A percentile compares a stretch with the other conserved stretches of the same genome.
Conservation (phyloP, 2,329 filamentous ascomycete genomes). For the Zelopaecilomyces penicillatus region DNA sequence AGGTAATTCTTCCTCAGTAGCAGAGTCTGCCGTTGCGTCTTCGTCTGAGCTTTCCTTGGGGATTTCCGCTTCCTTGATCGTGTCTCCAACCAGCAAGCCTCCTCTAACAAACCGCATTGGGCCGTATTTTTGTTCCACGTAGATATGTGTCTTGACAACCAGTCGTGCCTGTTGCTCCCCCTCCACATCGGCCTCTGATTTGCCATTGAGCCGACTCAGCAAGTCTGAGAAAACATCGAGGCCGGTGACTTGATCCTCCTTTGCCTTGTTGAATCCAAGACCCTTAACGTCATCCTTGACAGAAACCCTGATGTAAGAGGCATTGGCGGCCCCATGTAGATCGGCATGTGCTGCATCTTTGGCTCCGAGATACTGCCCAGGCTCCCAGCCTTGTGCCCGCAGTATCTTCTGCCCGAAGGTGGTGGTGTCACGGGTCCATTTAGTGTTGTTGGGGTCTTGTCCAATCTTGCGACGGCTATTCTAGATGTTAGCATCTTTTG, state of each 20-base stretch:
- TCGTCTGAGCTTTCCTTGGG: slow-evolving; percentile 7
- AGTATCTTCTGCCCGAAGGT: slow-evolving; percentile 89
- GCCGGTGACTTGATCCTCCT: slow-evolving; percentile 72
- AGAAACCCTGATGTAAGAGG: slow-evolving; percentile 74
- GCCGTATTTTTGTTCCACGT: slow-evolving; percentile 68
- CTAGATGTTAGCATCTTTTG: slow-evolving; percentile 7
- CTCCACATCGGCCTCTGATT: slow-evolving; percentile 63
- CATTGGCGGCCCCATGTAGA: slow-evolving; percentile 70
- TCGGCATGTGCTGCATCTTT: slow-evolving; percentile 66
- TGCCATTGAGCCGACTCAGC: slow-evolving; percentile 82
- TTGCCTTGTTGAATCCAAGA: slow-evolving; percentile 70
- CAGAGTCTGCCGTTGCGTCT: slow-evolving; percentile 13
- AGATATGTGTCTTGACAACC: slow-evolving; percentile 63
- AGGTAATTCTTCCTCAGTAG: slow-evolving; percentile 16
- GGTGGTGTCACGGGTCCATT: slow-evolving; percentile 75
- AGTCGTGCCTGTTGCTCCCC: slow-evolving; percentile 60
- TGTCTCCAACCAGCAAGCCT: slow-evolving; percentile 58
- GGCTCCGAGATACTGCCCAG: slow-evolving; percentile 74
- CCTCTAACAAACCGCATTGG: slow-evolving; percentile 79
- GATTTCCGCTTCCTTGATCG: slow-evolving; percentile 34
- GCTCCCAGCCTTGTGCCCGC: slow-evolving; percentile 80
- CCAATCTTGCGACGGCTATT: slow-evolving; percentile 57
- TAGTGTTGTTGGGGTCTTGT: slow-evolving; percentile 90
- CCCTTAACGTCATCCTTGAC: slow-evolving; percentile 90
- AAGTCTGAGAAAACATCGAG: slow-evolving; percentile 81